Evolutionary conservation across 768 basidiomycete genomes (phyloP), one percentile per base, ranked within the genome.

Genomic region (Leucosporidium scottii): DNA sequence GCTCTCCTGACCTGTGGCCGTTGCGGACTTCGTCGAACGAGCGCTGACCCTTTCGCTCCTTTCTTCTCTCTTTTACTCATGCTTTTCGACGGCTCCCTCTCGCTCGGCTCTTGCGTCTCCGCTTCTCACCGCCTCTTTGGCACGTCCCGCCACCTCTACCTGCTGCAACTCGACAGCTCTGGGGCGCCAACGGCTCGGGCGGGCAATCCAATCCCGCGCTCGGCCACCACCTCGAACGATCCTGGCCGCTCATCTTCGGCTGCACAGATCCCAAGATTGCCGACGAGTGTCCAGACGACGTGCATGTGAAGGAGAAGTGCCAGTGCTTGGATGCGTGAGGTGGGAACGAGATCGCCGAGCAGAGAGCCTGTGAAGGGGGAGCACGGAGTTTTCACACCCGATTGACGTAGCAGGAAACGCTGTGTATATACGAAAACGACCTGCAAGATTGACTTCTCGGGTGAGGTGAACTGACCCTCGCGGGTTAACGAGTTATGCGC

Each of bases 221-320:
- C 59, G 76, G 76, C 0, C 76, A 78, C 56, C 70, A 74, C 5
- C 61, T 77, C 39, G 77, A 77, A 64, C 60, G 77, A 28, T 67
- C 75, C 10, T 77, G 77, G 77, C 77, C 77, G 4, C 57, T 72
- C 39, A 74, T 76, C 25, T 76, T 77, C 54, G 69, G 62, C 20
- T 77, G 77, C 59, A 55, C 30, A 9, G 73, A 76, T 25, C 66
- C 67, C 9, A 34, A 23, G 12, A 66, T 70, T 13, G 74, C 67
- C 4, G 66, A 72, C 21, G 51, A 61, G 28, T 76, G 76, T 49
- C 56, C 65, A 1, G 73, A 75, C 39, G 64, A 64, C 0, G 67
- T 63, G 23, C 34, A 23, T 20, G 44, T 36, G 1, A 50, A 48
- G 60, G 63, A 61, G 62, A 39, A 44, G 51, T 77, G 76, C 59